Base-by-base conservation (phyloP, 257 asterid genomes). In the Vinca minor region DNA sequence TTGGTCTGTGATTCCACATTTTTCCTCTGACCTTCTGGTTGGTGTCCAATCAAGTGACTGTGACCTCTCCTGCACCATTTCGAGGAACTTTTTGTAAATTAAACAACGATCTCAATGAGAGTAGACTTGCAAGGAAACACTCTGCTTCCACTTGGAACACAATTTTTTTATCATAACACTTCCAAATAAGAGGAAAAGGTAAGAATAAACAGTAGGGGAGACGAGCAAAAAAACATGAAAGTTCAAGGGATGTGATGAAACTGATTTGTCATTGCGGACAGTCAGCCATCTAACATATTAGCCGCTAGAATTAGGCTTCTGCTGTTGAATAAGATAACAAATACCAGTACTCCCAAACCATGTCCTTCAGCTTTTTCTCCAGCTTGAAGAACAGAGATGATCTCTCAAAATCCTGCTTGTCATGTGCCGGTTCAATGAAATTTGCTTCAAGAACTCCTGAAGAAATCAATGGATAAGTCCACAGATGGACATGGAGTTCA, bases 401-500 rank as follows among this genome's bases (percentile, higher is more conserved):
- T 76, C 96, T 76, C 84, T 88, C 98, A 79, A 91, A 91, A 65
- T 88, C 98, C 78, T 91, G 98, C 76, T 91, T 91, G 83, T 91
- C 96, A 47, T 91, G 98, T 41, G 96, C 95, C 66, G 98, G 98
- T 87, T 88, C 95, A 55, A 88, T 87, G 78, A 80, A 88, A 79
- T 88, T 91, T 63, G 95, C 91, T 78, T 88, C 98, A 50, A 91
- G 90, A 70, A 91, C 93, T 59, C 98, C 98, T 88, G 83, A 64
- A 63, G 44, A 48, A 55, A 75, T 71, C 26, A 8, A 12, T 34
- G 31, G 38, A 49, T 48, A 45, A 55, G 47, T 29, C 29, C 48
- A 44, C 34, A 26, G 26, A 18, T 52, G 48, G 25, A 26, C n/a
- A 18, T 52, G 48, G 25, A 11, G 4, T 25, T 35, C 44, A 23